These are phyloP conservation scores for Ogataea hybrid DNA, from an alignment of 1,139 yeast species.

Conservation along the genomic window DNA sequence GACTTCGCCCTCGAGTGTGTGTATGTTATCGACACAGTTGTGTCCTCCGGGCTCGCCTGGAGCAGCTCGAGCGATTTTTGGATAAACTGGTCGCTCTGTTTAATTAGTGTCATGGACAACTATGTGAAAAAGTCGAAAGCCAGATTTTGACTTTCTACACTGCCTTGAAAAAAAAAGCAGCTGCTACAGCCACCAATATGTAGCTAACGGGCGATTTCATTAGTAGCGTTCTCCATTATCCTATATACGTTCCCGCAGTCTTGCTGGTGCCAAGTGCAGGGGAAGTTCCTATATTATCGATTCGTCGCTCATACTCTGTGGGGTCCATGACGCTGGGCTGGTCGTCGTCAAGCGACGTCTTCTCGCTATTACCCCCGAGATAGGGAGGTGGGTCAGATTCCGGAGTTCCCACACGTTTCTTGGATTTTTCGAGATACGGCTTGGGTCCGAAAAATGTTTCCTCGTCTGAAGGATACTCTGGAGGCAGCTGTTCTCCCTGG, in stretches of 20 bases:
- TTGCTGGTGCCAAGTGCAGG: slow-evolving; percentile 14
- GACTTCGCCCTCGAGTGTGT: slow-evolving; percentile 26
- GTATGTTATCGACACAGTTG: slow-evolving; percentile 49
- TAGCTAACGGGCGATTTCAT: not conserved
- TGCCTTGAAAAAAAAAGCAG: not conserved
- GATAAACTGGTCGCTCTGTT: slow-evolving; percentile 49
- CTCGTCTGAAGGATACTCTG: slow-evolving; percentile 61
- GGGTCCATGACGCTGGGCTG: slow-evolving; percentile 12
- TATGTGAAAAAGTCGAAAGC: not conserved
- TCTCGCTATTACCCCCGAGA: slow-evolving; percentile 3
- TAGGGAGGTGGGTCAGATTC: slow-evolving; percentile 5
- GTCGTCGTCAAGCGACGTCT: not conserved
- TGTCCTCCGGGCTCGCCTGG: slow-evolving; percentile 47
- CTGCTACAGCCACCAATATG: not conserved
- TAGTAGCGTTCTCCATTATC: not conserved
- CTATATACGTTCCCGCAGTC: not conserved
- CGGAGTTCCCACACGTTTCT: slow-evolving; percentile 1
- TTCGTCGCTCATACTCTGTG: slow-evolving; percentile 17
- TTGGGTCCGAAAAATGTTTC: slow-evolving; percentile 60
- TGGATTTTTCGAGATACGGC: slow-evolving; percentile 20
- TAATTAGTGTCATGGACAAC: slow-evolving; percentile 35
- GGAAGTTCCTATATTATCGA: slow-evolving; percentile 7
- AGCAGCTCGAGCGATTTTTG: slow-evolving; percentile 45
- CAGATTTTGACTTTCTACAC: not conserved
- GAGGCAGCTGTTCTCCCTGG: slow-evolving; percentile 74